phyloP scores from a whole-genome alignment of 192 early-diverging fungal species.

The Physocladia obscura region DNA sequence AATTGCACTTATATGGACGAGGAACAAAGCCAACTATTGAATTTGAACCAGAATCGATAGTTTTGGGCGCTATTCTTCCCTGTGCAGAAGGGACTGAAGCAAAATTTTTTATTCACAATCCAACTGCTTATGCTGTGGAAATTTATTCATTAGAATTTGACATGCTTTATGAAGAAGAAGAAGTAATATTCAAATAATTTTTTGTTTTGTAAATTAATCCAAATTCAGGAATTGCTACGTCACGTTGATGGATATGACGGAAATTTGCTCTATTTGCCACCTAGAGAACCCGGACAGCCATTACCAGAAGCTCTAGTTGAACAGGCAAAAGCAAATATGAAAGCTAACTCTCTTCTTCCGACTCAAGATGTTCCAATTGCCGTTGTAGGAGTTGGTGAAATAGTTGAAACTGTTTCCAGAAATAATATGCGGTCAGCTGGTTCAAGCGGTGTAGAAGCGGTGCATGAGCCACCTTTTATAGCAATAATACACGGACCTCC shows the following conservation, averaged over 20 bases:
- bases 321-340: slow-evolving; percentile 29
- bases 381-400: slow-evolving; percentile 37
- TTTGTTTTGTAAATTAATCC: background rate
- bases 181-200: background rate
- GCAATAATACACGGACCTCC: slow-evolving; percentile 59
- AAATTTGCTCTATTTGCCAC: slow-evolving; percentile 42
- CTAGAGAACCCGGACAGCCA: slow-evolving; percentile 44
- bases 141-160: slow-evolving; percentile 59
- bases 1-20: slow-evolving; percentile 40
- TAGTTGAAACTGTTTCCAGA: slow-evolving; percentile 30
- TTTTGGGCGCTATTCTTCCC: slow-evolving; percentile 52
- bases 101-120: slow-evolving; percentile 48
- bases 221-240: slow-evolving; percentile 44
- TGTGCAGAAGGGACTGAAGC: slow-evolving; percentile 48
- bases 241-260: slow-evolving; percentile 42
- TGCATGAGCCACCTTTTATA: slow-evolving; percentile 16
- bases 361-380: background rate
- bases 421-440: slow-evolving; percentile 1
- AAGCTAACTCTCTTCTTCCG: slow-evolving; percentile 10
- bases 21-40: slow-evolving; percentile 41
- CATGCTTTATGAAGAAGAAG: slow-evolving; percentile 49
- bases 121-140: slow-evolving; percentile 51
- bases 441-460: background rate
- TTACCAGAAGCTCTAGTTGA: slow-evolving; percentile 46
- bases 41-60: slow-evolving; percentile 50